Evolutionary conservation across 2,329 filamentous ascomycete genomes (phyloP), one percentile per base, ranked within the genome.

Genomic region (Fusarium irregulare): DNA sequence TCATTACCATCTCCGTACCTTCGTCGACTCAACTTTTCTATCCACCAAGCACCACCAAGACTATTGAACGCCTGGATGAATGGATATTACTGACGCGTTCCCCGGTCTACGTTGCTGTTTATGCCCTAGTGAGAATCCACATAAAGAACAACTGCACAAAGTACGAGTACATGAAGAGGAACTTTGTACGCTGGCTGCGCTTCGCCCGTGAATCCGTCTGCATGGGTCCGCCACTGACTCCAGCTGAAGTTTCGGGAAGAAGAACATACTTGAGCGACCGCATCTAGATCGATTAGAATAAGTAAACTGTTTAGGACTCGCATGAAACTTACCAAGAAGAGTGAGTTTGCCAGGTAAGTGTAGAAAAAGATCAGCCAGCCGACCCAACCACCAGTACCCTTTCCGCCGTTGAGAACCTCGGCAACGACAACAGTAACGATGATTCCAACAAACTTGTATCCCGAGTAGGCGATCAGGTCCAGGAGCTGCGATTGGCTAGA

Each of bases 391-490:
- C 94, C 92, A 4, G 93, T 96, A 23, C 95, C 92, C 75, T 90
- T 89, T 46, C 94, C 92, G 14, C 90, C 89, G 60, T 91, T 97
- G 70, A 93, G 81, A 18, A 93, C 86, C 80, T 97, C 93, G 18
- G 93, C 91, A 20, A 95, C 83, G 14, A 92, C 87, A 67, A 98
- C 89, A 0, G 94, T 98, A 51, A 93, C 87, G 66, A 99, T 99
- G 73, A 98, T 94, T 32, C 95, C 96, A 28, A 99, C 95, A 77
- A 99, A 99, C 81, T 99, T 99, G 84, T 99, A 99, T 21, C 97
- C 97, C 4, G 92, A 95, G 82, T 99, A 99, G 7, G 97, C 97
- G 56, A 99, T 91, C 53, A 99, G 83, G 76, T 99, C 96, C 62
- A 98, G 88, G 55, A 98, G 88, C 79, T 98, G 96, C 18, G 92